phyloP scores from a whole-genome alignment of 208 protist species.

The Trypanosoma boissoni region DNA sequence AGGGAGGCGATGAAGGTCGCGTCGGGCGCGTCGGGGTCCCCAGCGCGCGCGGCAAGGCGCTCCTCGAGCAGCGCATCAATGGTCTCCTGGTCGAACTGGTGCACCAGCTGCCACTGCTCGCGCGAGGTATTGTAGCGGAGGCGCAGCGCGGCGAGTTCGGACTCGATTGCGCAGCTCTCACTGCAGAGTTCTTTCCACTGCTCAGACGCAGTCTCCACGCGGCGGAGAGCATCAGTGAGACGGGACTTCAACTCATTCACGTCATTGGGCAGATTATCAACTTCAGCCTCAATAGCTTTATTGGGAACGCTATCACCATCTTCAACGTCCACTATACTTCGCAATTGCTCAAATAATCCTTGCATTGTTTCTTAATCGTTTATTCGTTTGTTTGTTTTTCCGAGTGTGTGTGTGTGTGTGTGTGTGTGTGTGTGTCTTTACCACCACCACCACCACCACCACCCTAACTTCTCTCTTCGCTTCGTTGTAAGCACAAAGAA shows the following conservation, averaged over 20 bases:
- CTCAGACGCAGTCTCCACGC: conserved; percentile 14
- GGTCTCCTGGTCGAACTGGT: conserved; percentile 22
- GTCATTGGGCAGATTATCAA: conserved; percentile 6
- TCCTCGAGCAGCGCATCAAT: conserved; percentile 37
- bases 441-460: too few species aligned
- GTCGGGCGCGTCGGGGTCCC: not conserved
- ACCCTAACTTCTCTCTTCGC: too few species aligned
- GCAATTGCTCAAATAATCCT: conserved; percentile 26
- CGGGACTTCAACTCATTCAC: conserved; percentile 8
- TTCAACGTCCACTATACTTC: conserved; percentile 32
- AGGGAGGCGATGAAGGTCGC: conserved; percentile 30
- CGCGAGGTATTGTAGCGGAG: conserved; percentile 27
- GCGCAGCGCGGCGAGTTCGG: conserved; percentile 26
- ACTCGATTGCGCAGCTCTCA: conserved; percentile 39
- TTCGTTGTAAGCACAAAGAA: not conserved
- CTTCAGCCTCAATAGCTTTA: not conserved
- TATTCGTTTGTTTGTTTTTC: not conserved
- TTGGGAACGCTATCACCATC: conserved; percentile 15
- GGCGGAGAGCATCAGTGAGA: conserved; percentile 6
- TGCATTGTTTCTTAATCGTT: conserved; percentile 20
- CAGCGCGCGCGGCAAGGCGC: not conserved
- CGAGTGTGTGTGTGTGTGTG: not conserved
- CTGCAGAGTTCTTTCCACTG: conserved; percentile 28
- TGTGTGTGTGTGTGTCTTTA: too few species aligned
- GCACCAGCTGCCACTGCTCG: conserved; percentile 27